These are phyloP conservation scores for Microcyclospora pomicola DNA, from an alignment of 2,329 filamentous ascomycete species.

Conservation along the genomic window DNA sequence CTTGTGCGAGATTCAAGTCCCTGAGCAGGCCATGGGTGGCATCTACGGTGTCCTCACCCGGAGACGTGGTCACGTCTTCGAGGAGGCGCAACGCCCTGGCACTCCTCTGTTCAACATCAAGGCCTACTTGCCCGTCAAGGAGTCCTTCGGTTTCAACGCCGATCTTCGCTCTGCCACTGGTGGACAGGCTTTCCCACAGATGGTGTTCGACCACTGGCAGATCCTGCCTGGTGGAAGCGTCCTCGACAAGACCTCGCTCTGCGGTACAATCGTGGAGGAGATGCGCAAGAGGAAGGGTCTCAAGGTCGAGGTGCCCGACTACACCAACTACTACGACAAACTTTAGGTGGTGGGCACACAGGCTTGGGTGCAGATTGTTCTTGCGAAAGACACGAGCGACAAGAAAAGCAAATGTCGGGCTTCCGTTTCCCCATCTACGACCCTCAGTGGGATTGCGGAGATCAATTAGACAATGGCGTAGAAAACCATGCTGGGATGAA, in stretches of 20 bases:
- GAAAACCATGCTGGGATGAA: too few relatives aligned
- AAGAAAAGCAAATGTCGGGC: too few relatives aligned
- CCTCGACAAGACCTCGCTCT: conserved; percentile 68
- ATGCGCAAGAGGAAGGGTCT: conserved; percentile 99
- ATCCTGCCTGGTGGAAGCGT: conserved; percentile 85
- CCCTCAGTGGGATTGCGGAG: too few relatives aligned
- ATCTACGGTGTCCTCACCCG: conserved; percentile 98
- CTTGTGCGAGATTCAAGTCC: conserved; percentile 98
- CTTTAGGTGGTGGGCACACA: conserved; percentile 12
- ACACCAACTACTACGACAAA: conserved; percentile 54
- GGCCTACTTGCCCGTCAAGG: conserved; percentile 90
- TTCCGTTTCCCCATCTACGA: too few relatives aligned
- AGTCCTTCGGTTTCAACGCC: conserved; percentile 97
- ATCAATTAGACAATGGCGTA: too few relatives aligned
- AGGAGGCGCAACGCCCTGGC: conserved; percentile 93
- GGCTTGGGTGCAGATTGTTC: background rate
- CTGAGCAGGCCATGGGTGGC: conserved; percentile 97
- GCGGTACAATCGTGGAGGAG: conserved; percentile 66
- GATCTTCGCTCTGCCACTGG: conserved; percentile 88
- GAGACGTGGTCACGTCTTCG: conserved; percentile 97
- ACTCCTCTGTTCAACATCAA: conserved; percentile 99
- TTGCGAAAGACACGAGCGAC: background rate
- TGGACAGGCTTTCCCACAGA: conserved; percentile 98
- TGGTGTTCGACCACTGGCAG: conserved; percentile 98
- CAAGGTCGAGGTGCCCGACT: conserved; percentile 85